These are phyloP conservation scores for Phyllosticta citriasiana DNA, from an alignment of 2,329 filamentous ascomycete species.

Conservation along the genomic window DNA sequence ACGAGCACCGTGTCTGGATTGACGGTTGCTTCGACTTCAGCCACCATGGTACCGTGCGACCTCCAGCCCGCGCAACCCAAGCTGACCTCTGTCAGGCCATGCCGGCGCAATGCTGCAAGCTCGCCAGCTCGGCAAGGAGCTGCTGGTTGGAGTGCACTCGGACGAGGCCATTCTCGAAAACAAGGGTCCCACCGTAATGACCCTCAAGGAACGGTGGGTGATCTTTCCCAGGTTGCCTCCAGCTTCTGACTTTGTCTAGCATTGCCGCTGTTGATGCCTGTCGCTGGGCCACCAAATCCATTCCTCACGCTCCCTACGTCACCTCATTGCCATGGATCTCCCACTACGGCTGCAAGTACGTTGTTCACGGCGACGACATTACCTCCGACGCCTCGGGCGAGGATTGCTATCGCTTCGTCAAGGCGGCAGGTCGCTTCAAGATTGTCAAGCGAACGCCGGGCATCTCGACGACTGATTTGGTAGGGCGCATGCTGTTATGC, in stretches of 20 bases:
- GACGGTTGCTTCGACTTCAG: slow-evolving; percentile 99
- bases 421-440: slow-evolving; percentile 86
- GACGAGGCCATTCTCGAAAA: slow-evolving; percentile 93
- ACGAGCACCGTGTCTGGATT: slow-evolving; percentile 79
- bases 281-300: slow-evolving; percentile 79
- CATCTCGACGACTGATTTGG: slow-evolving; percentile 96
- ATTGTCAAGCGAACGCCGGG: slow-evolving; percentile 93
- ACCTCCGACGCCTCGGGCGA: slow-evolving; percentile 88
- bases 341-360: slow-evolving; percentile 90
- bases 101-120: slow-evolving; percentile 96
- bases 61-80: background rate
- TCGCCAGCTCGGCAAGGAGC: slow-evolving; percentile 76
- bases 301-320: slow-evolving; percentile 86
- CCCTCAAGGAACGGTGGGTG: slow-evolving; percentile 65
- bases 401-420: slow-evolving; percentile 97
- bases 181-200: slow-evolving; percentile 98
- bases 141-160: slow-evolving; percentile 88
- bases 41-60: slow-evolving; percentile 65
- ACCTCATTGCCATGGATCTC: slow-evolving; percentile 89
- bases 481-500: slow-evolving; percentile 92
- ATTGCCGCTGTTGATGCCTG: slow-evolving; percentile 88
- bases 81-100: slow-evolving; percentile 53
- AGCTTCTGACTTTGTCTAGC: slow-evolving; percentile 34
- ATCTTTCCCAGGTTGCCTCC: slow-evolving; percentile 13
- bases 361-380: slow-evolving; percentile 95